These are phyloP conservation scores for Fraxinus latifolia DNA, from an alignment of 305 asterid species.

Conservation along the genomic window DNA sequence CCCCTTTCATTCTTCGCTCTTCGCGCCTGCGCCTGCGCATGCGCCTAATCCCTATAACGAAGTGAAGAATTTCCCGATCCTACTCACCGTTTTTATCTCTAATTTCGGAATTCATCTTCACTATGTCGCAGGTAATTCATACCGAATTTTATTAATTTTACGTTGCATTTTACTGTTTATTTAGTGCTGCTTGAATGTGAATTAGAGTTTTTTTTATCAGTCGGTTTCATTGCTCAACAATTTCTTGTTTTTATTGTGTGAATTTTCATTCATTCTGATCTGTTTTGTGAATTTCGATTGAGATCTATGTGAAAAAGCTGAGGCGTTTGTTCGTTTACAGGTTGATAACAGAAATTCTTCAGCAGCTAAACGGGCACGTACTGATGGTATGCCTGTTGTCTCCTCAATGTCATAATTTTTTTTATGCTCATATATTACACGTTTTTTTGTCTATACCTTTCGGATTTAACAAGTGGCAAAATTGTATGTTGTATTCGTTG, in stretches of 20 bases:
- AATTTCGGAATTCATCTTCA: not conserved
- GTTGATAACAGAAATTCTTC: slow-evolving; percentile 83
- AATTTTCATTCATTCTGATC: not conserved
- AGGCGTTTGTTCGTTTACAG: slow-evolving; percentile 30
- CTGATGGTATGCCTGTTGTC: slow-evolving; percentile 56
- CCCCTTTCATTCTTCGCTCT: not conserved
- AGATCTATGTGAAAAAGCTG: slow-evolving; percentile 5
- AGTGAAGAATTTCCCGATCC: not conserved
- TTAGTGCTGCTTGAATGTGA: not conserved
- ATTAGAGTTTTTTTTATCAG: not conserved
- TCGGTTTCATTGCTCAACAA: not conserved
- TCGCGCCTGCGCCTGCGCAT: not conserved
- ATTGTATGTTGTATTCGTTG: not conserved
- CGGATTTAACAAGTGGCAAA: not conserved
- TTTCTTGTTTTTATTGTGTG: not conserved
- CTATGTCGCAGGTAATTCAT: not conserved
- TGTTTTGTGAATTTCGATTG: not conserved
- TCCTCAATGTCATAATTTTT: not conserved
- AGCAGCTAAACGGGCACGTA: slow-evolving; percentile 86
- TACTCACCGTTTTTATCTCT: not conserved
- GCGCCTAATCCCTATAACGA: not conserved
- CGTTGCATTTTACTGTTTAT: not conserved
- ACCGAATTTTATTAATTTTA: not conserved
- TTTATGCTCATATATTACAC: not conserved
- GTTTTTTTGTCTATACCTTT: not conserved